Base-by-base conservation (phyloP, 2,329 filamentous ascomycete species). In the Neophaeococcomyces mojaviensis region DNA sequence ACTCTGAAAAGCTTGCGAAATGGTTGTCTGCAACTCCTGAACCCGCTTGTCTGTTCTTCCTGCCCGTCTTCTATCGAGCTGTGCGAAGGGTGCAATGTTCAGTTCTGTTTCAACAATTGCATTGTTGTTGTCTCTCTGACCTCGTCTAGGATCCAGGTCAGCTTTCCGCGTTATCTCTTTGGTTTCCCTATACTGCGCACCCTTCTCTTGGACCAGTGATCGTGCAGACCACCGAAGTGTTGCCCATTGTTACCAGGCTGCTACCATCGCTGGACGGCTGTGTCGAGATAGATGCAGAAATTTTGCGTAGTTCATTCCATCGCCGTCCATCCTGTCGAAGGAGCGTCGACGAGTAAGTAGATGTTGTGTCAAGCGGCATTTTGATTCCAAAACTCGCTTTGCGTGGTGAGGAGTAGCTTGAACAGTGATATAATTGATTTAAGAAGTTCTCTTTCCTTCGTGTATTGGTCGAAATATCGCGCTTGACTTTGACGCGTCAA, bases 331-430 rank as follows among this genome's bases (percentile, higher is more conserved):
- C 90, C 55, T 87, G 81, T 61, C 85, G 84, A 52, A 89, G 76
- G 44, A 92, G 84, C 51, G 88, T 88, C 51, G 96, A 79, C 40
- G 81, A 81, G 73, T 96, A 97, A 51, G 86, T 88, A 42, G 86
- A 88, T 10, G 87, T 90, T 6, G 88, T 95, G 68, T 96, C 90
- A 64, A 97, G 86, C 48, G 90, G 89, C 90, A 96, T 96, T 56
- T 54, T 68, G 51, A 20, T n/a, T n/a, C n/a, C n/a, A n/a, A n/a
- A n/a, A n/a, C n/a, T n/a, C n/a, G n/a, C n/a, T n/a, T n/a, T n/a
- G n/a, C n/a, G n/a, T n/a, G n/a, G n/a, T n/a, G n/a, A n/a, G n/a
- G n/a, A n/a, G n/a, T n/a, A n/a, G n/a, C n/a, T n/a, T n/a, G n/a
- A n/a, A n/a, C n/a, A n/a, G n/a, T n/a, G n/a, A n/a, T n/a, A n/a